These are phyloP conservation scores for Moesziomyces sp. DNA, from an alignment of 1,284 basidiomycete genomes.

Conservation along the genomic window DNA sequence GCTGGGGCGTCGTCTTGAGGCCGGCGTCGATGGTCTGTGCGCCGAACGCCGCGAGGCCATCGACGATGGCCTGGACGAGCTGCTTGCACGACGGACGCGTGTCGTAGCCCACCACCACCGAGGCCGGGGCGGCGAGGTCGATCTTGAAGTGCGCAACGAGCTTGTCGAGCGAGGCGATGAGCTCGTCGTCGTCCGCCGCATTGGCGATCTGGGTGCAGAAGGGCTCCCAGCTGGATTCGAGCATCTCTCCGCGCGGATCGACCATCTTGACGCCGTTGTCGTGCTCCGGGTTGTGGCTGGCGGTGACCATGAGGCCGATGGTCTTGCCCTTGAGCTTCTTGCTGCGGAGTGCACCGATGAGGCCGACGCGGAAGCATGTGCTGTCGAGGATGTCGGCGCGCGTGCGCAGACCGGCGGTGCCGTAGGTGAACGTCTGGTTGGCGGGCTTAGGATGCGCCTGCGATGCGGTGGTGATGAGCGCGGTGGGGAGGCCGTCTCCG, in stretches of 20 bases:
- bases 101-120: constrained; percentile 90
- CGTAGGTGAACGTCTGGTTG: constrained; percentile 78
- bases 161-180: constrained; percentile 76
- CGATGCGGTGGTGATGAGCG: constrained; percentile 52
- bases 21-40: constrained; percentile 71
- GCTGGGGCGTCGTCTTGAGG: constrained; percentile 90
- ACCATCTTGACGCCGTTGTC: constrained; percentile 99
- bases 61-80: constrained; percentile 83
- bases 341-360: constrained; percentile 89
- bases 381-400: constrained; percentile 86
- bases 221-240: constrained; percentile 91
- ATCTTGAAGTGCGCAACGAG: constrained; percentile 79
- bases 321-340: constrained; percentile 88
- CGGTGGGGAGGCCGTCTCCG: constrained; percentile 44
- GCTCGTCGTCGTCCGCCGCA: constrained; percentile 78
- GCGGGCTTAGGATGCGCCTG: constrained; percentile 70
- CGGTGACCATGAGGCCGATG: constrained; percentile 98
- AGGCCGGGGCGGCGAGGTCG: constrained; percentile 80
- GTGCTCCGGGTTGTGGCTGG: constrained; percentile 95
- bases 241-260: constrained; percentile 98
- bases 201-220: constrained; percentile 92
- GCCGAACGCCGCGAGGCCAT: constrained; percentile 80
- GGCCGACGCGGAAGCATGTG: constrained; percentile 90
- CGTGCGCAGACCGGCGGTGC: constrained; percentile 94
- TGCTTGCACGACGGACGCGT: constrained; percentile 88